A percentile compares a stretch with the other conserved stretches of the same genome.
These are phyloP conservation scores for Acidiella bohemica DNA, from an alignment of 495 filamentous ascomycete genomes.

Conservation along the genomic window DNA sequence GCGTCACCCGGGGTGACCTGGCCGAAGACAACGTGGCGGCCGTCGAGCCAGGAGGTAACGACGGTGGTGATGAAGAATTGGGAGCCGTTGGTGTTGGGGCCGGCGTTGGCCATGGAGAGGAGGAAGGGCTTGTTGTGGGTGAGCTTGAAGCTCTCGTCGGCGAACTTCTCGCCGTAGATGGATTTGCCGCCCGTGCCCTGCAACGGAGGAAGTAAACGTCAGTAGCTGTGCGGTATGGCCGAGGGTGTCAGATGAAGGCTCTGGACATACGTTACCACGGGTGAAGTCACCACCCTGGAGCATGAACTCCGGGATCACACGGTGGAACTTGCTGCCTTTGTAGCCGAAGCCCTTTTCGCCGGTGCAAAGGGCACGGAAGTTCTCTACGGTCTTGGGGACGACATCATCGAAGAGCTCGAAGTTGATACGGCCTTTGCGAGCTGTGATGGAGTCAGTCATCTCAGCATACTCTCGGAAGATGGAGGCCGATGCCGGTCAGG, in stretches of 20 bases:
- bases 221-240: neutral
- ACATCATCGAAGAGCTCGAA: constrained; percentile 80
- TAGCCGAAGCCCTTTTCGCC: constrained; percentile 71
- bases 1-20: constrained; percentile 26
- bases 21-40: constrained; percentile 36
- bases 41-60: constrained; percentile 33
- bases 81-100: constrained; percentile 63
- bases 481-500: constrained; percentile 2
- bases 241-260: neutral
- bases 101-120: constrained; percentile 76
- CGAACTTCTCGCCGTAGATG: constrained; percentile 78
- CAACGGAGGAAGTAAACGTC: neutral
- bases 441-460: constrained; percentile 32
- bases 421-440: constrained; percentile 65
- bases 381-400: constrained; percentile 83
- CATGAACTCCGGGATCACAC: constrained; percentile 40
- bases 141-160: constrained; percentile 62
- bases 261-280: constrained; percentile 33
- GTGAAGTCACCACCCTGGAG: constrained; percentile 41
- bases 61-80: constrained; percentile 51
- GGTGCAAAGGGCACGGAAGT: constrained; percentile 91
- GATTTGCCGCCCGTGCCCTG: constrained; percentile 77
- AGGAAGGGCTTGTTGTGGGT: constrained; percentile 51
- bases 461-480: neutral
- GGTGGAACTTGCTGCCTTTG: constrained; percentile 31